These are phyloP conservation scores for Kitagawia praeruptora DNA, from an alignment of 129 eudicot genomes.

Conservation along the genomic window DNA sequence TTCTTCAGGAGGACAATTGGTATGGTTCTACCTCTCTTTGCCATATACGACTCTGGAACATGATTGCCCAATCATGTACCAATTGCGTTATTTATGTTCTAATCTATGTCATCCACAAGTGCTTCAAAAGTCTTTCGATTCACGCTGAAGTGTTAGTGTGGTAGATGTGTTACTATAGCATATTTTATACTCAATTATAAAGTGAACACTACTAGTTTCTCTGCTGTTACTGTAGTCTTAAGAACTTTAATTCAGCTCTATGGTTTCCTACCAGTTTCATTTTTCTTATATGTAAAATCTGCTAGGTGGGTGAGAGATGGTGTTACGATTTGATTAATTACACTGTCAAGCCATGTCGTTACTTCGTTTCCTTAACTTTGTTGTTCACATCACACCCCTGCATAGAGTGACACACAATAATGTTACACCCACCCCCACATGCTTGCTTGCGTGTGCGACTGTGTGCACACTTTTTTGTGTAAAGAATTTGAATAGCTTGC, in stretches of 20 bases:
- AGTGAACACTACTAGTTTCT: neutral
- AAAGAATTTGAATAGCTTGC: neutral
- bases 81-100: neutral
- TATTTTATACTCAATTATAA: neutral
- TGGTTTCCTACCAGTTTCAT: neutral
- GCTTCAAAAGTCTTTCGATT: neutral
- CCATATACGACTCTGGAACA: neutral
- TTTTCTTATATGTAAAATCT: neutral
- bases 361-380: neutral
- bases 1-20: constrained; percentile 99
- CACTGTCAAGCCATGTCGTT: neutral
- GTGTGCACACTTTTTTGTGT: neutral
- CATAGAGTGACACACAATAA: neutral
- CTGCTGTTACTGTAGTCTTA: neutral
- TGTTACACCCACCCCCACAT: neutral
- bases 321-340: neutral
- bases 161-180: neutral
- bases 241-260: neutral
- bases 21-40: constrained; percentile 24
- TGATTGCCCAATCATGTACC: constrained; percentile 1
- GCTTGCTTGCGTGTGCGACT: neutral
- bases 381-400: neutral
- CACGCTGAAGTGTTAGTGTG: neutral
- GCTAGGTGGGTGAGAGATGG: neutral
- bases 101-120: neutral